phyloP scores from a whole-genome alignment of 75 land plant genomes.

The Selaginella tamariscina region DNA sequence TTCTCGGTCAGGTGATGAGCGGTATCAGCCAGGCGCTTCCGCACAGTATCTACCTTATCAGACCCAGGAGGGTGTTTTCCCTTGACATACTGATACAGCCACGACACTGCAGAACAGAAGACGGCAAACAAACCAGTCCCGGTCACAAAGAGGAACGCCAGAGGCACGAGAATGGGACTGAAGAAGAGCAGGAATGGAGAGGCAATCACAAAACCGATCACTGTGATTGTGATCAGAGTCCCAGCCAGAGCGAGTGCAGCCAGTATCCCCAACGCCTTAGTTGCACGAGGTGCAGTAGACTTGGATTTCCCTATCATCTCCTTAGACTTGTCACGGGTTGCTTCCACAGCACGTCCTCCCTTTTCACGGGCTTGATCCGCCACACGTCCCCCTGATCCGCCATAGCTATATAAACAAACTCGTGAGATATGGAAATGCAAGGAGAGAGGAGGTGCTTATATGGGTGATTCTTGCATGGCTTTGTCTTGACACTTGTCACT shows the following conservation, averaged over 20 bases:
- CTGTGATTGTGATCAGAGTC: not conserved
- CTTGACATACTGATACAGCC: not conserved
- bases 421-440: too few relatives aligned
- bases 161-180: not conserved
- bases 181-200: not conserved
- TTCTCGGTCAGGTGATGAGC: not conserved
- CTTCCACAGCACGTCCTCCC: not conserved
- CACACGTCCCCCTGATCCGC: not conserved
- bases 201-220: not conserved
- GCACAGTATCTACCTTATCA: not conserved
- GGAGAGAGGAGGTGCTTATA: too few relatives aligned
- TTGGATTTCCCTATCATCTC: not conserved
- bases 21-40: not conserved
- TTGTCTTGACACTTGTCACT: too few relatives aligned
- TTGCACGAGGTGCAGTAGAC: not conserved
- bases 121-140: not conserved
- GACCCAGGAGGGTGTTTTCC: not conserved
- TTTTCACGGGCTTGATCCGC: not conserved
- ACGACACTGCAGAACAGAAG: not conserved
- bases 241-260: not conserved
- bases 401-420: too few relatives aligned
- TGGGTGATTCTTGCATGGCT: too few relatives aligned
- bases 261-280: not conserved
- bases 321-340: not conserved
- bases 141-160: not conserved